Evolutionary conservation across 2,329 filamentous ascomycete species (phyloP).

Genomic region (Colletotrichum sp.): DNA sequence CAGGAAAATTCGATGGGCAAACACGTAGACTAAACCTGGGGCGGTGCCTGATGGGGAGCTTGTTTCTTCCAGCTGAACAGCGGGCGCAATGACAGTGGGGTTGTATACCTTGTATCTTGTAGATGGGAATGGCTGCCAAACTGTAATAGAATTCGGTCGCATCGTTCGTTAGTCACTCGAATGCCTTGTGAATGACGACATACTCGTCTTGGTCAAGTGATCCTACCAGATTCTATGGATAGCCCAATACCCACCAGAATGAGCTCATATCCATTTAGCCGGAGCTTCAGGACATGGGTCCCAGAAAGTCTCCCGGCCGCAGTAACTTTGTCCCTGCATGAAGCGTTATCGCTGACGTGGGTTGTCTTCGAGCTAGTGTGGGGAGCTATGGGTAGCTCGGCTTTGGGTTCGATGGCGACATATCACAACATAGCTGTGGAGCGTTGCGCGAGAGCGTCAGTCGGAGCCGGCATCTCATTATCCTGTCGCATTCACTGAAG

Average conservation of each 20-base stretch:
- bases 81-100: background rate
- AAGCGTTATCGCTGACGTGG: background rate
- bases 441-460: background rate
- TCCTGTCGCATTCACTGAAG: background rate
- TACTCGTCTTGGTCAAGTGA: background rate
- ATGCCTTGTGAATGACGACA: background rate
- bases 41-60: background rate
- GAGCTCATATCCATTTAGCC: background rate
- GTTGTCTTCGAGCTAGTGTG: background rate
- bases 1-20: background rate
- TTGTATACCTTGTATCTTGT: background rate
- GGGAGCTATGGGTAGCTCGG: background rate
- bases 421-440: slow-evolving; percentile 8
- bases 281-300: background rate
- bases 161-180: background rate
- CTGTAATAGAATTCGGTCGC: background rate
- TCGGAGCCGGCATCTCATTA: background rate
- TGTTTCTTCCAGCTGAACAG: background rate
- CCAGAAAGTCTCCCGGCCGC: too few relatives aligned
- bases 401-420: slow-evolving; percentile 6
- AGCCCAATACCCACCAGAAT: background rate
- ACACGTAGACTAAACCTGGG: background rate
- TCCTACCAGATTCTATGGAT: background rate
- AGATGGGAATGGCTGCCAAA: background rate
- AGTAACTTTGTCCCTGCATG: background rate